Conservation (phyloP, 2,329 filamentous ascomycete species). For the Alternaria dauci region DNA sequence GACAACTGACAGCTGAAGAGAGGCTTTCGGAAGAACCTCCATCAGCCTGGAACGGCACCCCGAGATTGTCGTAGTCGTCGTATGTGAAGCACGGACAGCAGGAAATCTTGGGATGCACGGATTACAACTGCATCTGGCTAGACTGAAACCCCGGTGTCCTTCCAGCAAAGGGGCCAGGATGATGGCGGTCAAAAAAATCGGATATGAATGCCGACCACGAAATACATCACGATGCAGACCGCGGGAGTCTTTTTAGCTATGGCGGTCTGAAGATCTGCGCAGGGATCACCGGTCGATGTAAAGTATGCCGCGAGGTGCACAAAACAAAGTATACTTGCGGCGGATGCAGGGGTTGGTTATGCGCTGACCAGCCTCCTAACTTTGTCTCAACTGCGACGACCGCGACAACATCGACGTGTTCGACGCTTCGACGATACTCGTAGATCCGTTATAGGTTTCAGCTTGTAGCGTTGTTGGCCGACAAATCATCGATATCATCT, state of each 20-base stretch:
- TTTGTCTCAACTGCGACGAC: slow-evolving; percentile 6
- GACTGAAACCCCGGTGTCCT: neutral
- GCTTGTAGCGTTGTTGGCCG: neutral
- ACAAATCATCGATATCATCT: neutral
- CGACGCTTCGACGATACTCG: neutral
- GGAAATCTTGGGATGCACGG: neutral
- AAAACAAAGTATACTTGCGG: neutral
- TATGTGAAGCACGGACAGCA: slow-evolving; percentile 6
- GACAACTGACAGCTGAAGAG: slow-evolving; percentile 11
- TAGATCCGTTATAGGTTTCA: neutral
- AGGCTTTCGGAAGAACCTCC: neutral
- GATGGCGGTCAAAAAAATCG: slow-evolving; percentile 1
- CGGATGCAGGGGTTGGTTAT: neutral
- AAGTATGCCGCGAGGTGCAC: slow-evolving; percentile 3
- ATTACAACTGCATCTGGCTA: slow-evolving; percentile 5
- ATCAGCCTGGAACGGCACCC: neutral
- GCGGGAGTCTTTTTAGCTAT: slow-evolving; percentile 1
- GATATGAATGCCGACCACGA: slow-evolving; percentile 1
- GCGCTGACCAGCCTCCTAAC: slow-evolving; percentile 5
- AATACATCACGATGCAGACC: slow-evolving; percentile 1
- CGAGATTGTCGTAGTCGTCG: neutral
- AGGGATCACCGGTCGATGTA: neutral
- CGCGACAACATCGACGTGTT: slow-evolving; percentile 10
- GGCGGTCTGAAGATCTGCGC: slow-evolving; percentile 6
- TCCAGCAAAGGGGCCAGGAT: slow-evolving; percentile 4